Evolutionary conservation across 495 filamentous ascomycete genomes (phyloP).

Genomic region (Stereocaulon alpinum): DNA sequence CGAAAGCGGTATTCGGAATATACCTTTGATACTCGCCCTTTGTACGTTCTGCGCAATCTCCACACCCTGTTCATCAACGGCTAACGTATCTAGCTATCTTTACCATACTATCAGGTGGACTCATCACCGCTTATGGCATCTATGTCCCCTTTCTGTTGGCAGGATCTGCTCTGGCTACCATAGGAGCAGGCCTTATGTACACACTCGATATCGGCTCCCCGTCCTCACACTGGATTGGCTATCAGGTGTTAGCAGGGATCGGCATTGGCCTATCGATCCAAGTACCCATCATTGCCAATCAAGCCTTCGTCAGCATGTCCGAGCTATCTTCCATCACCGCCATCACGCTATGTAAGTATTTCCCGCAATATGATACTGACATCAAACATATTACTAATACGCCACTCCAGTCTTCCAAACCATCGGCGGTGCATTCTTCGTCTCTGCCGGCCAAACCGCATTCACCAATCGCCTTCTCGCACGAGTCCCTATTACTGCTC

Average conservation of each 20-base stretch:
- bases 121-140: conserved; percentile 49
- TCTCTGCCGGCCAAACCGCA: conserved; percentile 37
- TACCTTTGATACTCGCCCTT: conserved; percentile 51
- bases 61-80: conserved; percentile 18
- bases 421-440: conserved; percentile 39
- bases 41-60: conserved; percentile 20
- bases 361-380: not conserved
- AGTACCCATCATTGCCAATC: conserved; percentile 28
- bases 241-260: conserved; percentile 45
- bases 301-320: conserved; percentile 41
- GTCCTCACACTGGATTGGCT: conserved; percentile 46
- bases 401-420: conserved; percentile 30
- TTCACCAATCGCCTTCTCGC: conserved; percentile 36
- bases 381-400: not conserved
- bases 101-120: conserved; percentile 34
- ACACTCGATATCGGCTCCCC: conserved; percentile 40
- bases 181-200: conserved; percentile 47
- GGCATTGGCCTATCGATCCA: conserved; percentile 46
- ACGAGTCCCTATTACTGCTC: conserved; percentile 29
- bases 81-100: conserved; percentile 19
- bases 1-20: conserved; percentile 49
- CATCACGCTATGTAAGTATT: conserved; percentile 15
- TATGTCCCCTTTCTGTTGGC: conserved; percentile 46
- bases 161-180: conserved; percentile 36
- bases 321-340: conserved; percentile 32